Evolutionary conservation across 306 rosid genomes (phyloP).

Genomic region (Sophora flavescens): DNA sequence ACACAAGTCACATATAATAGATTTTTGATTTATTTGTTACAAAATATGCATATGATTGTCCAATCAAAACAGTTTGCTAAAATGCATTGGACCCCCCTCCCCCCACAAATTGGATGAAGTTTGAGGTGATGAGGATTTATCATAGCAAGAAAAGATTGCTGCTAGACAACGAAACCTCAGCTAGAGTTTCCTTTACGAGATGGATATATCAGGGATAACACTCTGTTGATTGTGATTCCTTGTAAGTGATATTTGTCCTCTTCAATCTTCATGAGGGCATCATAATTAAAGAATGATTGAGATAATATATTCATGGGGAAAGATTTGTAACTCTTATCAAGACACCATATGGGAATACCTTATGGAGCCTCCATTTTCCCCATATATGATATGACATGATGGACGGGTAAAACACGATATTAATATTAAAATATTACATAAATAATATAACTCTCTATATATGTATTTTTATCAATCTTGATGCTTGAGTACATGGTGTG

Average conservation of each 20-base stretch:
- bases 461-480: constrained; percentile 6
- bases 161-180: constrained; percentile 34
- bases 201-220: constrained; percentile 4
- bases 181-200: constrained; percentile 20
- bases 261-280: constrained; percentile 36
- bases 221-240: constrained; percentile 1
- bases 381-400: too few relatives aligned
- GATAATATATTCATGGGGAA: too few relatives aligned
- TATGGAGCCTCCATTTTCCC: too few relatives aligned
- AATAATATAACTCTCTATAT: too few relatives aligned
- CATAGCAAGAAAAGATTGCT: not conserved
- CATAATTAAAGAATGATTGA: constrained; percentile 35
- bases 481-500: too few relatives aligned
- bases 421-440: too few relatives aligned
- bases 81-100: constrained; percentile 17
- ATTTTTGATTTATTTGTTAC: not conserved
- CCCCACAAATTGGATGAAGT: constrained; percentile 18
- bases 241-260: constrained; percentile 40
- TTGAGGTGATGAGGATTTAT: constrained; percentile 9
- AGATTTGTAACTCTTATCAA: too few relatives aligned
- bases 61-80: constrained; percentile 31
- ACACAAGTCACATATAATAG: constrained; percentile 23
- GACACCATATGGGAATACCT: too few relatives aligned
- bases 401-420: too few relatives aligned
- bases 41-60: not conserved